Evolutionary conservation across 768 basidiomycete genomes (phyloP).

Genomic region (Galerina marginata): DNA sequence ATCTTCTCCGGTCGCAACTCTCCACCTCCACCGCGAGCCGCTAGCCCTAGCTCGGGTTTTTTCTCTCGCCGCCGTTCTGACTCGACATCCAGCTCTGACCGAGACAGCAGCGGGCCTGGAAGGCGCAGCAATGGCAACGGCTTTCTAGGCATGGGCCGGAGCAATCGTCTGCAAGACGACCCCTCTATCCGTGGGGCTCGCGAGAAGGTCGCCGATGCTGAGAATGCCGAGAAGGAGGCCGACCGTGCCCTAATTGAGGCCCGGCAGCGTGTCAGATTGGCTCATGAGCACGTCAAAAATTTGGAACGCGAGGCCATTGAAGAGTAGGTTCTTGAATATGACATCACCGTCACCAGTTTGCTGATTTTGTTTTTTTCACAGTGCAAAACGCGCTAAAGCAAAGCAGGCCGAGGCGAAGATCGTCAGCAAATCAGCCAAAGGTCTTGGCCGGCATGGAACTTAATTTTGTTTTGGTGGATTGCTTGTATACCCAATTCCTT

Average conservation of each 20-base stretch:
- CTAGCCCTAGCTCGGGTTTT: conserved; percentile 23
- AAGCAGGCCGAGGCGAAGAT: conserved; percentile 58
- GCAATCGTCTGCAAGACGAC: conserved; percentile 37
- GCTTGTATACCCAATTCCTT: too few species aligned
- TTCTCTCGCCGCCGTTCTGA: conserved; percentile 27
- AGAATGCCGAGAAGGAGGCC: conserved; percentile 55
- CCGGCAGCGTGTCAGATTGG: conserved; percentile 49
- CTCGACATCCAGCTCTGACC: conserved; percentile 17
- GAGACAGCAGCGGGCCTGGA: conserved; percentile 7
- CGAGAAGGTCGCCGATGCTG: conserved; percentile 55
- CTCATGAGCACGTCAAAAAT: conserved; percentile 50
- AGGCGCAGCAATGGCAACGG: conserved; percentile 21
- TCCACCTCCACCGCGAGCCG: conserved; percentile 23
- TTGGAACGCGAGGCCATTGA: conserved; percentile 58
- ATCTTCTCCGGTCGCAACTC: conserved; percentile 31
- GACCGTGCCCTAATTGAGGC: conserved; percentile 55
- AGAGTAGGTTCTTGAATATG: conserved; percentile 47
- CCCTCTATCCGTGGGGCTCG: conserved; percentile 53
- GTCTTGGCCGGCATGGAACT: conserved; percentile 48
- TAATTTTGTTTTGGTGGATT: neutral
- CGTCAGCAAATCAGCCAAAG: conserved; percentile 52
- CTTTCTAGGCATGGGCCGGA: conserved; percentile 32
- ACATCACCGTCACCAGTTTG: neutral
- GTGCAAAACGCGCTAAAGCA: conserved; percentile 53
- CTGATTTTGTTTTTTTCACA: conserved; percentile 25